phyloP scores from a whole-genome alignment of 495 filamentous ascomycete species.

The Hypoxylon cercidicola region DNA sequence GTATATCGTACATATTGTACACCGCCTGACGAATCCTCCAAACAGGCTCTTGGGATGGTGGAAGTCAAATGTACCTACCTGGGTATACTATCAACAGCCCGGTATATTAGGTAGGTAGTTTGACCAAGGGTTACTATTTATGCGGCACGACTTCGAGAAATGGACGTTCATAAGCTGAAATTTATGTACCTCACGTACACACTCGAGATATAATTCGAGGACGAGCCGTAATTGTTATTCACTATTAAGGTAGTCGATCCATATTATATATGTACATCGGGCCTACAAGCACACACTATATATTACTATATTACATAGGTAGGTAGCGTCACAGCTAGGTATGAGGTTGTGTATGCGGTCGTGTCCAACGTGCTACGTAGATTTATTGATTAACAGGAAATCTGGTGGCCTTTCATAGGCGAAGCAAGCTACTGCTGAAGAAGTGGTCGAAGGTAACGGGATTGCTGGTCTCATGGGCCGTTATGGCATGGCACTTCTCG shows the following conservation, averaged over 20 bases:
- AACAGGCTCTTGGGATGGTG: conserved; percentile 10
- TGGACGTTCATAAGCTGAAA: neutral
- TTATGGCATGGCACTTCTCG: neutral
- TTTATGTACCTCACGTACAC: neutral
- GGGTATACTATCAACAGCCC: neutral
- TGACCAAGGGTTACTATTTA: conserved; percentile 13
- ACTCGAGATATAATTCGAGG: neutral
- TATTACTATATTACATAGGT: no score
- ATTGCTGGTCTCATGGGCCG: no score
- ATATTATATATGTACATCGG: neutral
- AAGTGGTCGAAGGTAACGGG: no score
- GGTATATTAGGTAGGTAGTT: conserved; percentile 21
- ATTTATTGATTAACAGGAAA: no score
- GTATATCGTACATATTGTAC: conserved; percentile 33
- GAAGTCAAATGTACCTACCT: conserved; percentile 5
- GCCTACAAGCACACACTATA: neutral
- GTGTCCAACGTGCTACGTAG: neutral
- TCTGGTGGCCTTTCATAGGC: no score
- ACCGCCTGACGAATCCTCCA: conserved; percentile 30
- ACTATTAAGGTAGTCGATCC: neutral
- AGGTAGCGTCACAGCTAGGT: neutral
- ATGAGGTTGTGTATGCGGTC: neutral
- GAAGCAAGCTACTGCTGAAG: no score
- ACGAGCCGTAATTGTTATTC: neutral
- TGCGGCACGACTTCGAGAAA: conserved; percentile 5